These are phyloP conservation scores for Butyriboletus loyo DNA, from an alignment of 768 basidiomycete genomes.

Conservation along the genomic window DNA sequence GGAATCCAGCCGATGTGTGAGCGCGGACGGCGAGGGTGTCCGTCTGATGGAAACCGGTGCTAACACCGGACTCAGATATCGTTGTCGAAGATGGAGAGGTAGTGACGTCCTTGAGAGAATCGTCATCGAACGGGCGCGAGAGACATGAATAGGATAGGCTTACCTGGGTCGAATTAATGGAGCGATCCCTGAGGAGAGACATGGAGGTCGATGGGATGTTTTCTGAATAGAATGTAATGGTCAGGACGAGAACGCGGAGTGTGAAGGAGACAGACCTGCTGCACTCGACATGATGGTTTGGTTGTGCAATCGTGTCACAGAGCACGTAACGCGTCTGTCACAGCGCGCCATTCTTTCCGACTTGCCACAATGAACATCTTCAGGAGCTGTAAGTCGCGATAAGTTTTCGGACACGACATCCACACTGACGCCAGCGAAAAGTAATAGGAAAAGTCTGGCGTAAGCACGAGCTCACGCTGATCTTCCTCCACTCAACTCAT, in stretches of 20 bases:
- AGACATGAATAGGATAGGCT: neutral
- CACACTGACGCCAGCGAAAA: conserved; percentile 33
- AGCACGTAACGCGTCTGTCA: conserved; percentile 27
- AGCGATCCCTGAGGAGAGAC: conserved; percentile 14
- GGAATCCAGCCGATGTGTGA: conserved; percentile 20
- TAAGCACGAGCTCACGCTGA: conserved; percentile 43
- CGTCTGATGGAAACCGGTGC: conserved; percentile 18
- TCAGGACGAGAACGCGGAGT: neutral
- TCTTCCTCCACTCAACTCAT: conserved; percentile 23
- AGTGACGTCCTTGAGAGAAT: conserved; percentile 12
- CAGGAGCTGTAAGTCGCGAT: conserved; percentile 60
- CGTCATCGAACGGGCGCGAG: neutral
- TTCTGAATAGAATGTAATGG: neutral
- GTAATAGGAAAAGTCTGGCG: conserved; percentile 95
- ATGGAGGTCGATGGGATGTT: conserved; percentile 4
- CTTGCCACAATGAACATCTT: conserved; percentile 75
- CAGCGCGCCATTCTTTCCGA: conserved; percentile 17
- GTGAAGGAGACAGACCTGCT: conserved; percentile 7
- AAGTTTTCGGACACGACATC: conserved; percentile 2
- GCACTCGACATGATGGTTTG: conserved; percentile 7
- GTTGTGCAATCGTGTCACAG: conserved; percentile 19
- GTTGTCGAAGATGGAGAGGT: conserved; percentile 31
- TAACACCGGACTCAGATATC: conserved; percentile 28
- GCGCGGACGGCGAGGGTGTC: conserved; percentile 18
- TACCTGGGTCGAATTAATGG: conserved; percentile 14